Evolutionary conservation across 805 yeast species (phyloP), one percentile per base, ranked within the genome.

Genomic region (Candida peoriensis): DNA sequence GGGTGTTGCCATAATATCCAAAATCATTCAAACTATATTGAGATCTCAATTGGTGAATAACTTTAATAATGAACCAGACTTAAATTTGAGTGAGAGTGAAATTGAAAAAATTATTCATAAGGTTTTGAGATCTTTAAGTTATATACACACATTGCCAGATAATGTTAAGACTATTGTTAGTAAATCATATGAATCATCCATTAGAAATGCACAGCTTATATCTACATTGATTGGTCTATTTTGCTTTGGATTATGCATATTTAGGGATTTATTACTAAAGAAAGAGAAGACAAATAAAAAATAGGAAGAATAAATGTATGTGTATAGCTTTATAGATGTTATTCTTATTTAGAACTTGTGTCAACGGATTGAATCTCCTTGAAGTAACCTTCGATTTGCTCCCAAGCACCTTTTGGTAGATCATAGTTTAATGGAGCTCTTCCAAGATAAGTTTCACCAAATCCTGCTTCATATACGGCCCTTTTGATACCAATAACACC

Each of bases 401-500:
- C 50, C 66, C 67, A 63, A 7, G 48, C 51, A 14, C 42, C 53
- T 12, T 46, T 50, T 10, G 56, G 48, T 34, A 50, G 46, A 22
- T 62, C 70, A 37, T 63, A 58, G 44, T 63, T 63, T 45, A 72
- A 52, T 23, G 77, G 78, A 27, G 68, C 60, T 47, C 77, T 61
- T 11, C 75, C 73, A 8, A 64, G 48, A 33, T 61, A 56, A 22
- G 63, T 60, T 38, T 64, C 70, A 26, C 76, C 76, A 39, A 68
- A 32, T 47, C 76, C 58, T 46, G 60, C 44, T 43, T 55, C 43
- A 28, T 50, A 46, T 35, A 70, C 61, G 19, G 62, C 63, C 46
- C 63, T 65, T 52, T 72, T 73, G 43, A 70, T 61, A 21, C 76
- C 75, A 34, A 70, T 55, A 20, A 72, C 70, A 22, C 57, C 68